These are phyloP conservation scores for Juglanconis oblonga DNA, from an alignment of 2,329 filamentous ascomycete species.

Conservation along the genomic window DNA sequence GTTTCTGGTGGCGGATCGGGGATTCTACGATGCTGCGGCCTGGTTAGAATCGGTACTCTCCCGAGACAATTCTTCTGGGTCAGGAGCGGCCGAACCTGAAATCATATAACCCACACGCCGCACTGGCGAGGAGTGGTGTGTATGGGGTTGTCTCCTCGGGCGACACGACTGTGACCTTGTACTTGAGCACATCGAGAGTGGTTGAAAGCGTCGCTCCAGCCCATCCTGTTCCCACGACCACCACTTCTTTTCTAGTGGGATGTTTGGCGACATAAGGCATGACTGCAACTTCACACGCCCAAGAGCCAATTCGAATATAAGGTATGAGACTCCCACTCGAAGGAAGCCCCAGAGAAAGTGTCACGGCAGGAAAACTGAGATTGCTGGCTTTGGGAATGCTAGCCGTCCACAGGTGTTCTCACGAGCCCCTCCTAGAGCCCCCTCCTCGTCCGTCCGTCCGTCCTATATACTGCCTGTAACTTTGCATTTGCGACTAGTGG, in stretches of 20 bases:
- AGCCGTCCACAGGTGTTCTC: too few species aligned
- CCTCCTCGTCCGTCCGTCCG: too few species aligned
- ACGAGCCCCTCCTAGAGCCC: too few species aligned
- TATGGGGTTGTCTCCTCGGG: conserved; percentile 15
- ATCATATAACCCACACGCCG: conserved; percentile 13
- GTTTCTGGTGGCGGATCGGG: conserved; percentile 7
- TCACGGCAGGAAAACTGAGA: not conserved
- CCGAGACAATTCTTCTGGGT: not conserved
- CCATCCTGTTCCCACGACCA: conserved; percentile 13
- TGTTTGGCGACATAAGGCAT: conserved; percentile 14
- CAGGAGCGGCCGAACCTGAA: not conserved
- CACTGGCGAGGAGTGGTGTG: conserved; percentile 12
- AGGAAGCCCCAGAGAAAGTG: not conserved
- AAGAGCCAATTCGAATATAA: not conserved
- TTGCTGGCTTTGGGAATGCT: too few species aligned
- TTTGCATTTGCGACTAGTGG: too few species aligned
- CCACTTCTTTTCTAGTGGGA: conserved; percentile 1
- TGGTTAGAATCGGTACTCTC: not conserved
- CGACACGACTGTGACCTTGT: conserved; percentile 12
- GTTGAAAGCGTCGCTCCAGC: conserved; percentile 13
- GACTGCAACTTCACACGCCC: not conserved
- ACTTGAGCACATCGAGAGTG: conserved; percentile 9
- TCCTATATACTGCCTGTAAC: too few species aligned
- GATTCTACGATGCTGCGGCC: conserved; percentile 7
- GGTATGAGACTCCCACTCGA: not conserved